phyloP scores from a whole-genome alignment of 306 rosid genomes.

The Quercus suber region DNA sequence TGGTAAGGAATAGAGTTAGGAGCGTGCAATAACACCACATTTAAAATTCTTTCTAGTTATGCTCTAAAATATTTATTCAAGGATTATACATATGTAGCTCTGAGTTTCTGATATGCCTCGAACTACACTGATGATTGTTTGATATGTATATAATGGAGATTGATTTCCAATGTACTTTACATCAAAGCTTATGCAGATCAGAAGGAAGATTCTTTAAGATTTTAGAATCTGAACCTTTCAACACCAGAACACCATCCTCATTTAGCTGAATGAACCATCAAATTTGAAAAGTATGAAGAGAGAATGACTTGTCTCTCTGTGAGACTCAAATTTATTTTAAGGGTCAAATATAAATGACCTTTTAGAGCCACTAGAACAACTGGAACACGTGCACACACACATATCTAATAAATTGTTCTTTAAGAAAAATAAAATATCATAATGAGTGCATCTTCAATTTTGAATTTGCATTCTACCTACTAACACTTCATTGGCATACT shows the following conservation, averaged over 20 bases:
- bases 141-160: neutral
- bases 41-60: neutral
- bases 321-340: too few relatives aligned
- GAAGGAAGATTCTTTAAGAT: constrained; percentile 56
- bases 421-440: too few relatives aligned
- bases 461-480: too few relatives aligned
- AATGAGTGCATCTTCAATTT: too few relatives aligned
- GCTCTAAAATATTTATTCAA: neutral
- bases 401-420: too few relatives aligned
- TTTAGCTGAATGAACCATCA: constrained; percentile 27
- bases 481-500: too few relatives aligned
- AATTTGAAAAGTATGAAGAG: neutral
- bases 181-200: constrained; percentile 57
- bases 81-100: neutral
- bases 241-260: constrained; percentile 39
- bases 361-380: too few relatives aligned
- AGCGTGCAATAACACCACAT: constrained; percentile 23
- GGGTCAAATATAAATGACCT: too few relatives aligned
- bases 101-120: constrained; percentile 19
- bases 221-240: constrained; percentile 61
- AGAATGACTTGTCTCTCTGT: too few relatives aligned
- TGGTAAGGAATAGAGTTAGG: constrained; percentile 14
- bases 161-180: constrained; percentile 38
- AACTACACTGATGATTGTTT: neutral
- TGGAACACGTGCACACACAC: too few relatives aligned